Conservation (phyloP, 108 stramenopile genomes). For the Fistulifera pelliculosa region DNA sequence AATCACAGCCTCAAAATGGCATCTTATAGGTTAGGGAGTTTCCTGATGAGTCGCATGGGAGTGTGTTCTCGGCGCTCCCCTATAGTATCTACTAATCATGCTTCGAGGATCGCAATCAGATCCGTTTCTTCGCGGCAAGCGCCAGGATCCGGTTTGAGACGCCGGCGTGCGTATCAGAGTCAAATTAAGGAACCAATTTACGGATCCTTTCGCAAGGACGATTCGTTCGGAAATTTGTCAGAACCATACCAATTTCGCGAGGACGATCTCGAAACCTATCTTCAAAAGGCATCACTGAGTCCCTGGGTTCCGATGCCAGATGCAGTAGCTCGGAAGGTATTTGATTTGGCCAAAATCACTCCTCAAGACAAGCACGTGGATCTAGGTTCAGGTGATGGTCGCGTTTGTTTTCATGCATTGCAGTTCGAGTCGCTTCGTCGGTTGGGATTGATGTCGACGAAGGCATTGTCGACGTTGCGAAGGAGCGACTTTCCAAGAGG, state of each 20-base stretch:
- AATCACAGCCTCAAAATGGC: too few species aligned
- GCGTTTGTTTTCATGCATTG: constrained; percentile 68
- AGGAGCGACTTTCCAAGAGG: constrained; percentile 29
- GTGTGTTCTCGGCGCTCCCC: too few species aligned
- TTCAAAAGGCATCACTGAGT: constrained; percentile 52
- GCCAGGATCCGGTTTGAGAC: too few species aligned
- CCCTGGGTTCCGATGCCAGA: constrained; percentile 84
- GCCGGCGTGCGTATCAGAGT: too few species aligned
- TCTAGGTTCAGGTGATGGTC: constrained; percentile 80
- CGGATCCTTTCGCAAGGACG: neutral
- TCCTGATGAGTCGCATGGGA: too few species aligned
- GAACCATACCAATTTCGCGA: constrained; percentile 7
- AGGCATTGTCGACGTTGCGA: constrained; percentile 43
- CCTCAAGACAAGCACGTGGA: constrained; percentile 61
- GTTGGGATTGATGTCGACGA: constrained; percentile 76
- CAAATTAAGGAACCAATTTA: too few species aligned
- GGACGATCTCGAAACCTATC: constrained; percentile 44
- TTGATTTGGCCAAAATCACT: constrained; percentile 53
- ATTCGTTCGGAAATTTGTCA: constrained; percentile 6
- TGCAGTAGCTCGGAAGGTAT: constrained; percentile 46
- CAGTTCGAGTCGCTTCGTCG: constrained; percentile 34
- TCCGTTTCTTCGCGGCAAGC: too few species aligned
- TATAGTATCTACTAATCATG: too few species aligned
- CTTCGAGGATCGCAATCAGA: too few species aligned
- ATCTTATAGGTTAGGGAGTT: too few species aligned